Conservation (phyloP, 345 rosid species). For the Gossypium thurberi region DNA sequence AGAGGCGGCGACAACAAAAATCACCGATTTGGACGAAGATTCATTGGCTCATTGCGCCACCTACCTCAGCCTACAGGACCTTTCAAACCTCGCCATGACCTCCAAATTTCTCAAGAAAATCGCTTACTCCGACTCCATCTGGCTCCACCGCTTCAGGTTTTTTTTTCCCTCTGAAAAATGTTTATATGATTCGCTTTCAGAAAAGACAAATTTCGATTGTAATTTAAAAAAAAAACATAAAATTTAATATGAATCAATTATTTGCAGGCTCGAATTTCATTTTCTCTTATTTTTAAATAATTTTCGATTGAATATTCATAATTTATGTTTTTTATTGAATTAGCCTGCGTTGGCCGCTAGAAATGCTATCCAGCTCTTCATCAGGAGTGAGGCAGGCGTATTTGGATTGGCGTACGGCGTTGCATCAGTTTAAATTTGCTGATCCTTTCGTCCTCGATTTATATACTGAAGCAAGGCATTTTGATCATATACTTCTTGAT, state of each 20-base stretch:
- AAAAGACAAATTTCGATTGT: background rate
- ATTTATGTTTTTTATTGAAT: background rate
- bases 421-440: constrained; percentile 46
- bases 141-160: constrained; percentile 12
- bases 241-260: background rate
- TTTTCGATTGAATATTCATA: background rate
- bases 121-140: constrained; percentile 45
- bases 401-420: constrained; percentile 34
- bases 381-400: constrained; percentile 42
- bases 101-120: constrained; percentile 38
- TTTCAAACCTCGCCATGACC: constrained; percentile 43
- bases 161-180: background rate
- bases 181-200: background rate
- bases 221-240: no score
- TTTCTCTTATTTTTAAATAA: background rate
- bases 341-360: constrained; percentile 50
- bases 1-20: constrained; percentile 15
- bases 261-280: background rate
- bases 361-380: constrained; percentile 12
- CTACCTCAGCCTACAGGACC: constrained; percentile 36
- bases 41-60: constrained; percentile 42
- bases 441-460: constrained; percentile 36
- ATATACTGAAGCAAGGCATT: constrained; percentile 18
- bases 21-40: constrained; percentile 46
- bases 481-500: constrained; percentile 34